These are phyloP conservation scores for Oryza punctata DNA, from an alignment of 176 grass and related monocot species.

Conservation along the genomic window DNA sequence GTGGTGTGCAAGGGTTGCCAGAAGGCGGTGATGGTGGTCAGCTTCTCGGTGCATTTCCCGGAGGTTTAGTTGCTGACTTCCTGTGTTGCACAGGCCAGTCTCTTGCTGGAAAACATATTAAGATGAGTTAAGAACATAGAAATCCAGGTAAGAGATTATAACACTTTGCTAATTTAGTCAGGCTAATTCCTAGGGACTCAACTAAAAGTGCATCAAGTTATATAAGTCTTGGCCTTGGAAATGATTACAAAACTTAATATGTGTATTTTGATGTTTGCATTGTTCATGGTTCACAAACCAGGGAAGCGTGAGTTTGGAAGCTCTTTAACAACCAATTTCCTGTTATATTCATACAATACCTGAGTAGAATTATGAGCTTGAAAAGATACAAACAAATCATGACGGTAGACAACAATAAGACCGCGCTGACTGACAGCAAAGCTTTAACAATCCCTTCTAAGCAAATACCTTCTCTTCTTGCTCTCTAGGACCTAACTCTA, in stretches of 20 bases:
- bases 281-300: neutral
- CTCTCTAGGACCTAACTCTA: neutral
- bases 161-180: constrained; percentile 14
- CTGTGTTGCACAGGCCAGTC: constrained; percentile 70
- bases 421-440: neutral
- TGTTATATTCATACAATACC: neutral
- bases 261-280: neutral
- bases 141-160: neutral
- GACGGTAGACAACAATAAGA: neutral
- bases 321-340: constrained; percentile 10
- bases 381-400: constrained; percentile 2
- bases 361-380: neutral
- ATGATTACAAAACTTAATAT: neutral
- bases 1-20: constrained; percentile 31
- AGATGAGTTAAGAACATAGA: neutral
- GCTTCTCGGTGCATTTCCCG: neutral
- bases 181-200: neutral
- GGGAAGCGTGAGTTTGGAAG: neutral
- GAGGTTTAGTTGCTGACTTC: neutral
- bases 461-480: neutral
- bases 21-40: constrained; percentile 14
- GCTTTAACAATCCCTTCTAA: neutral
- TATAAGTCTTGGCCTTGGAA: neutral
- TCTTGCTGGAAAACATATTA: constrained; percentile 61
- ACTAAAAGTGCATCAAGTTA: neutral